Conservation (phyloP, 345 rosid species). For the Salix viminalis region DNA sequence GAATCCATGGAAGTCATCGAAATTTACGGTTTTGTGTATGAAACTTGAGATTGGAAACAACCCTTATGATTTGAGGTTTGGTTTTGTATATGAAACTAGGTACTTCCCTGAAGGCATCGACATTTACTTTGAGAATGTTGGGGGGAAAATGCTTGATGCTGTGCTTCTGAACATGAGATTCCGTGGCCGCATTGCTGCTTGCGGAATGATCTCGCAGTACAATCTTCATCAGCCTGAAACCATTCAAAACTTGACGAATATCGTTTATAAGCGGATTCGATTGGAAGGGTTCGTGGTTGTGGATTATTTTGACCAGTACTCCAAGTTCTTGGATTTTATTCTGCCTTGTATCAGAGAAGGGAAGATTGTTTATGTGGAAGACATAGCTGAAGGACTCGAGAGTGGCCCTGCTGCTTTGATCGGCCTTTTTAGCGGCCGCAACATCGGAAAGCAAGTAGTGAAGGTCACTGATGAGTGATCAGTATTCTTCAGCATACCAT, state of each 20-base stretch:
- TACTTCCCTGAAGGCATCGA: slow-evolving; percentile 58
- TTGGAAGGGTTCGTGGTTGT: slow-evolving; percentile 13
- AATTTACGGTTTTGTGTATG: no score
- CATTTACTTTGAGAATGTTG: slow-evolving; percentile 53
- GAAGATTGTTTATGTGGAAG: slow-evolving; percentile 26
- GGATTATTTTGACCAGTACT: slow-evolving; percentile 7
- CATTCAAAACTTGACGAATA: background rate
- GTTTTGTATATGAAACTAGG: slow-evolving; percentile 10
- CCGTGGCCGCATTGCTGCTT: slow-evolving; percentile 36
- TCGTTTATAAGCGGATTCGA: slow-evolving; percentile 8
- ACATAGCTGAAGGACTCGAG: slow-evolving; percentile 20
- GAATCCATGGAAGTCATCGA: no score
- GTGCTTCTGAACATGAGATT: slow-evolving; percentile 48
- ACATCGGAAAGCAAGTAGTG: slow-evolving; percentile 24
- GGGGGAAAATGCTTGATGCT: slow-evolving; percentile 53
- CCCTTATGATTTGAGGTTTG: no score
- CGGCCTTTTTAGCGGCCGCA: slow-evolving; percentile 20
- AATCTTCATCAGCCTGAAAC: slow-evolving; percentile 36
- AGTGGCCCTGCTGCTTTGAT: slow-evolving; percentile 21
- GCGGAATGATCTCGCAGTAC: slow-evolving; percentile 63
- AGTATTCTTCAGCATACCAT: background rate
- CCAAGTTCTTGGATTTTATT: slow-evolving; percentile 20
- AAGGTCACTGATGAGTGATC: slow-evolving; percentile 13
- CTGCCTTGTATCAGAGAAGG: slow-evolving; percentile 20
- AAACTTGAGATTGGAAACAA: no score